A percentile compares a stretch with the other conserved stretches of the same genome.
Evolutionary conservation across 2,329 filamentous ascomycete genomes (phyloP).

Genomic region (Claviceps spartinae): DNA sequence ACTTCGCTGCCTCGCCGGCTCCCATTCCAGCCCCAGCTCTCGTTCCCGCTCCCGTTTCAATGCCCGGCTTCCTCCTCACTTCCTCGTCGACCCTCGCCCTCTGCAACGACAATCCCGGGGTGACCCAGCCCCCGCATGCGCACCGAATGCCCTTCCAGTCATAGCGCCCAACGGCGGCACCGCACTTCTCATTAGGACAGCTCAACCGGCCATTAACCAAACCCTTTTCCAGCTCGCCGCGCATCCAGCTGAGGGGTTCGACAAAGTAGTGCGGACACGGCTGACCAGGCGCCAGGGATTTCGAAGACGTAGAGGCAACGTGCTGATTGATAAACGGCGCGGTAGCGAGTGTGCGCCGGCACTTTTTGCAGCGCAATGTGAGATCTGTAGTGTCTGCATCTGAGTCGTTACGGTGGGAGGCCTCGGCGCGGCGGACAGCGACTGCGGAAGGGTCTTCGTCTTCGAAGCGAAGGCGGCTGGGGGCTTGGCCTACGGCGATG

Average conservation of each 20-base stretch:
- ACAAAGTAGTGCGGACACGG: conserved; percentile 77
- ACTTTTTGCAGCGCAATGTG: conserved; percentile 73
- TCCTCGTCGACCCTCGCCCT: conserved; percentile 70
- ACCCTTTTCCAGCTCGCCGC: conserved; percentile 63
- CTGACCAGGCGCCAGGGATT: conserved; percentile 3
- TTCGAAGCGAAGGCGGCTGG: conserved; percentile 71
- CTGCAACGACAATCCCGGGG: conserved; percentile 77
- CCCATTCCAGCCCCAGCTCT: conserved; percentile 11
- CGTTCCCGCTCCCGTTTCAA: conserved; percentile 6
- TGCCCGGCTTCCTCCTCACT: conserved; percentile 13
- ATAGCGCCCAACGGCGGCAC: conserved; percentile 77
- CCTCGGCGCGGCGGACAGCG: not conserved
- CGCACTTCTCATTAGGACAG: conserved; percentile 69
- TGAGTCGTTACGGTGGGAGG: not conserved
- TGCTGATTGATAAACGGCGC: conserved; percentile 54
- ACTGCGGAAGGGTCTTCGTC: conserved; percentile 41
- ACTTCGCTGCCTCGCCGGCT: conserved; percentile 6
- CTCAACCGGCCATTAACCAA: conserved; percentile 70
- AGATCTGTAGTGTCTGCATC: conserved; percentile 6
- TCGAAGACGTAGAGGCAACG: conserved; percentile 10
- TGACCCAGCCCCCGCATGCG: conserved; percentile 80
- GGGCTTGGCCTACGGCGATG: conserved; percentile 63
- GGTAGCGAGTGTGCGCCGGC: conserved; percentile 51
- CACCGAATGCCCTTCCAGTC: conserved; percentile 94
- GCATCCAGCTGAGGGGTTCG: conserved; percentile 93